phyloP scores from a whole-genome alignment of 257 asterid genomes.

The Lycium ferocissimum region DNA sequence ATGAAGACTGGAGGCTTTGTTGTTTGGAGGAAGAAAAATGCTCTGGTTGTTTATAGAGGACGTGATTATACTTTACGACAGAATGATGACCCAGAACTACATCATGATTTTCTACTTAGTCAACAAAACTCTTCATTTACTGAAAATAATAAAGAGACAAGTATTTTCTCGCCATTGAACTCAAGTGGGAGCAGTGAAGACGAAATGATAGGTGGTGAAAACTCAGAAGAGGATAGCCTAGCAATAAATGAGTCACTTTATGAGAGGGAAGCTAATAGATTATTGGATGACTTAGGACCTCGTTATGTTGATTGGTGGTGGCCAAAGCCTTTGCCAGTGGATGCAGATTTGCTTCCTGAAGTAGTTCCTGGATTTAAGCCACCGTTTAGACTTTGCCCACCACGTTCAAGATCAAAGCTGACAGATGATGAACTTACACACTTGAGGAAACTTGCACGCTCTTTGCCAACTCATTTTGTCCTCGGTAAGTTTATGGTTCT shows the following conservation, averaged over 20 bases:
- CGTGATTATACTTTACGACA: conserved; percentile 43
- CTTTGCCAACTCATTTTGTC: conserved; percentile 90
- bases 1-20: conserved; percentile 82
- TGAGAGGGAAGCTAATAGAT: conserved; percentile 83
- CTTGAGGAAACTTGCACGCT: conserved; percentile 78
- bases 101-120: conserved; percentile 35
- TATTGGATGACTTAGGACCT: conserved; percentile 90
- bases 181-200: conserved; percentile 41
- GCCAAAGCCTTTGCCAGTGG: conserved; percentile 91
- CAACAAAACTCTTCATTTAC: conserved; percentile 38
- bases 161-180: conserved; percentile 35
- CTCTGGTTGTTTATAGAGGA: conserved; percentile 86
- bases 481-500: conserved; percentile 58
- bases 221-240: conserved; percentile 45
- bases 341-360: conserved; percentile 90
- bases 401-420: conserved; percentile 69
- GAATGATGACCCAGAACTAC: conserved; percentile 30
- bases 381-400: conserved; percentile 81
- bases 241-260: conserved; percentile 56
- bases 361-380: conserved; percentile 70
- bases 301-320: conserved; percentile 97
- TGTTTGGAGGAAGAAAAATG: conserved; percentile 72
- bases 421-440: conserved; percentile 80
- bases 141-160: conserved; percentile 29
- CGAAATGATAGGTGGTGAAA: conserved; percentile 41